Percentiles rank a stretch among this genome's conserved stretches.
These are phyloP conservation scores for Aspergillus quadrilineatus DNA, from an alignment of 2,329 filamentous ascomycete genomes.

Conservation along the genomic window DNA sequence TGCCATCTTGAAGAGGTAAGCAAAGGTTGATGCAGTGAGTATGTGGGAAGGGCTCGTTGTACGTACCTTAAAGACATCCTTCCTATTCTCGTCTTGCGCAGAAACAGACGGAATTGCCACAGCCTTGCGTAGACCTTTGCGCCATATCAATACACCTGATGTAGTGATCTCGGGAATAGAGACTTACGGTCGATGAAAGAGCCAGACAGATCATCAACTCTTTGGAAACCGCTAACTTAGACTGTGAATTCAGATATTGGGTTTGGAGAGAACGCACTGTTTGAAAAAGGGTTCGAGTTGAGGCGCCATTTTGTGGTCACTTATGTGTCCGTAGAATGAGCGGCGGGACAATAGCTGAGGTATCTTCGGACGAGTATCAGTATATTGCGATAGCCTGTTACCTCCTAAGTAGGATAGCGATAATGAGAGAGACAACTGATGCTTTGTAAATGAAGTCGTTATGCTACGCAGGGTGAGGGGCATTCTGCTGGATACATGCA, in stretches of 20 bases:
- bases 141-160: constrained; percentile 9
- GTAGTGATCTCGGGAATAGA: constrained; percentile 1
- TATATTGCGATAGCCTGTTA: constrained; percentile 6
- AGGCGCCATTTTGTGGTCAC: constrained; percentile 72
- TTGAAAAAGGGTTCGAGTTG: constrained; percentile 90
- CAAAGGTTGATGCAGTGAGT: constrained; percentile 1
- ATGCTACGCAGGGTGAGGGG: constrained; percentile 36
- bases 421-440: constrained; percentile 11
- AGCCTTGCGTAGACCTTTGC: constrained; percentile 69
- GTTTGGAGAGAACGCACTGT: constrained; percentile 55
- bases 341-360: constrained; percentile 27
- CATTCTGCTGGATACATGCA: constrained; percentile 25
- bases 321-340: constrained; percentile 47
- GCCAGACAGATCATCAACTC: constrained; percentile 72
- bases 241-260: neutral
- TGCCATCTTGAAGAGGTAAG: constrained; percentile 65
- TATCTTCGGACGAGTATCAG: constrained; percentile 3
- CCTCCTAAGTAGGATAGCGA: constrained; percentile 6
- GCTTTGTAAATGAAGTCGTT: constrained; percentile 26
- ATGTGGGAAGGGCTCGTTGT: neutral
- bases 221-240: constrained; percentile 20
- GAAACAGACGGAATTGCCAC: constrained; percentile 97
- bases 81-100: constrained; percentile 81
- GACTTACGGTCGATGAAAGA: constrained; percentile 76
- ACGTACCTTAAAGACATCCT: constrained; percentile 78